A percentile compares a stretch with the other conserved stretches of the same genome.
Evolutionary conservation across 768 basidiomycete species (phyloP).

Genomic region (Hemileccinum rubropunctum): DNA sequence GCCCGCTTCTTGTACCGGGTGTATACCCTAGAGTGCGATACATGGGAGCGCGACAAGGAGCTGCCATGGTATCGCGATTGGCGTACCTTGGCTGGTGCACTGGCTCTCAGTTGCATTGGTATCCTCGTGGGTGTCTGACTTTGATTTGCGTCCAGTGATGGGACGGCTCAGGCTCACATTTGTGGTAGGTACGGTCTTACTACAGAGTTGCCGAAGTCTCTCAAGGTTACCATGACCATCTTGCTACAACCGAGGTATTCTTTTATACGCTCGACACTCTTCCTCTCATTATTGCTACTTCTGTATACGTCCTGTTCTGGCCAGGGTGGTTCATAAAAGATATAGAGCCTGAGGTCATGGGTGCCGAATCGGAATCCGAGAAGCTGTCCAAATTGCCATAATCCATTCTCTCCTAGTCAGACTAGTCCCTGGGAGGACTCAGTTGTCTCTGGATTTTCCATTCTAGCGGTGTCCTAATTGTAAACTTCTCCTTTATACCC

Average conservation of each 20-base stretch:
- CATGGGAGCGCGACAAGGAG: conserved; percentile 40
- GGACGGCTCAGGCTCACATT: background rate
- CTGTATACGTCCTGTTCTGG: conserved; percentile 60
- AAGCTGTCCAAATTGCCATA: conserved; percentile 26
- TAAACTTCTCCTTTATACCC: conserved; percentile 90
- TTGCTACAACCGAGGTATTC: conserved; percentile 55
- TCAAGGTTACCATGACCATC: conserved; percentile 55
- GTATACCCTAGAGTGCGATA: conserved; percentile 27
- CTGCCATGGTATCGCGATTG: conserved; percentile 55
- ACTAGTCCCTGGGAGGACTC: no score
- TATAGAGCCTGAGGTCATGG: no score
- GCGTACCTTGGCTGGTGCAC: conserved; percentile 50
- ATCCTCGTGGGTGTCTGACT: conserved; percentile 48
- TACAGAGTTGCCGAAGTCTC: conserved; percentile 61
- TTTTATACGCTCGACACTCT: conserved; percentile 71
- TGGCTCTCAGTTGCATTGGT: conserved; percentile 56
- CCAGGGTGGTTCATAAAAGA: conserved; percentile 53
- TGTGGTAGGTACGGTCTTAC: conserved; percentile 54
- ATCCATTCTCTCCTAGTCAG: background rate
- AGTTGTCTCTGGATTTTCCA: no score
- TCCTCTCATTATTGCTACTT: conserved; percentile 60
- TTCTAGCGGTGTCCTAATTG: no score
- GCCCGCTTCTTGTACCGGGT: conserved; percentile 50
- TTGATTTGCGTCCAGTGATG: background rate
- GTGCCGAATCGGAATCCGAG: background rate